A percentile compares a stretch with the other conserved stretches of the same genome.
Evolutionary conservation across 2,329 filamentous ascomycete genomes (phyloP).

Genomic region (Talaromyces sp.): DNA sequence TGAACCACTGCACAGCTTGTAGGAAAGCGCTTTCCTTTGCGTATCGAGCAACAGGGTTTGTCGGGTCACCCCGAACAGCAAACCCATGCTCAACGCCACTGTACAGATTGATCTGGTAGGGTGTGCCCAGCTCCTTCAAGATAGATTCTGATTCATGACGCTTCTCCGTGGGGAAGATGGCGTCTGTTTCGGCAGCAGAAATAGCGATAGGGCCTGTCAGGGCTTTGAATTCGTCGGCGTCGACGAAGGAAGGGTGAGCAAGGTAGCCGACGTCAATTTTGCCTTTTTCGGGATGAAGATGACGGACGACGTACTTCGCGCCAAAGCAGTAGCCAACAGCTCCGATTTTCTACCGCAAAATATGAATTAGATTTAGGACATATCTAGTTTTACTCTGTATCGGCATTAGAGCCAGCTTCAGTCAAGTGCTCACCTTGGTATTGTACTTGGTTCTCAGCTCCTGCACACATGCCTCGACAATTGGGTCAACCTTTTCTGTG

Average conservation of each 20-base stretch:
- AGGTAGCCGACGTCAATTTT: constrained; percentile 61
- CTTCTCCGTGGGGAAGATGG: constrained; percentile 51
- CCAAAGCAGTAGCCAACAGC: constrained; percentile 25
- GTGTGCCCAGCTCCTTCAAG: constrained; percentile 46
- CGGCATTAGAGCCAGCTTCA: background rate
- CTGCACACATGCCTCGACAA: constrained; percentile 39
- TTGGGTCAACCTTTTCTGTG: constrained; percentile 40
- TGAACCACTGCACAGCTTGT: constrained; percentile 67
- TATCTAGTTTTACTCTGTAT: no score
- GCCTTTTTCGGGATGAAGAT: constrained; percentile 52
- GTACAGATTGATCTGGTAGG: constrained; percentile 70
- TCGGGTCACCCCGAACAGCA: constrained; percentile 58
- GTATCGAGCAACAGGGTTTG: constrained; percentile 51
- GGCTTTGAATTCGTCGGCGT: constrained; percentile 55
- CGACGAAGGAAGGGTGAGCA: constrained; percentile 69
- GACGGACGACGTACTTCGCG: constrained; percentile 60
- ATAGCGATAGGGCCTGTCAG: constrained; percentile 62
- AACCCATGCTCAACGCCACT: constrained; percentile 67
- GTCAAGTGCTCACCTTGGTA: constrained; percentile 16
- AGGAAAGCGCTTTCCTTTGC: constrained; percentile 72
- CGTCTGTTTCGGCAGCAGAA: constrained; percentile 54
- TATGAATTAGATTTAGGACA: background rate
- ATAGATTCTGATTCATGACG: constrained; percentile 56
- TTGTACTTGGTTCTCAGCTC: constrained; percentile 21
- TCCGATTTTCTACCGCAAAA: constrained; percentile 18